These are phyloP conservation scores for Niveomyces coronatus DNA, from an alignment of 2,329 filamentous ascomycete species.

Conservation along the genomic window DNA sequence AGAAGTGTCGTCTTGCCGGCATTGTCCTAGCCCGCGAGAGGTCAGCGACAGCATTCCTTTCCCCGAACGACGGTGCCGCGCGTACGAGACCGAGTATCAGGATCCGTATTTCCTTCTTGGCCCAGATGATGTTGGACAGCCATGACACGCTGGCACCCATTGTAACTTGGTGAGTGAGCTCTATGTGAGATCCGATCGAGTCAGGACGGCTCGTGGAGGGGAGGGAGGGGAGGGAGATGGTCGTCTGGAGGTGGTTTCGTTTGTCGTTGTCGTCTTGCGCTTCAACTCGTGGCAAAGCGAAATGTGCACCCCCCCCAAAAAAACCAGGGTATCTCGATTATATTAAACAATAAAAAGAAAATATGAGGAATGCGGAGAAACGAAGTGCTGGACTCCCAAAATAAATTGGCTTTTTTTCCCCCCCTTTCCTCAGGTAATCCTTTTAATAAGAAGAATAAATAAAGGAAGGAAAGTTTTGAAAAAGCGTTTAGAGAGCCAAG, in stretches of 20 bases:
- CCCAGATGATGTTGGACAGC: constrained; percentile 66
- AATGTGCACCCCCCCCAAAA: too few species aligned
- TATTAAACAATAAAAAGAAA: background rate
- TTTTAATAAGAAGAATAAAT: too few species aligned
- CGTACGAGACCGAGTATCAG: constrained; percentile 85
- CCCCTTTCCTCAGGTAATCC: too few species aligned
- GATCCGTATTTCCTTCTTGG: constrained; percentile 97
- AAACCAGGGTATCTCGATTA: constrained; percentile 9
- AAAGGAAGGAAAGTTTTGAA: too few species aligned
- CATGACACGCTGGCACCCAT: constrained; percentile 59
- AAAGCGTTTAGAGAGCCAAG: too few species aligned
- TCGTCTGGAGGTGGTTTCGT: background rate
- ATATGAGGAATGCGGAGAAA: background rate
- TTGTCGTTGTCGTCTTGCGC: too few species aligned
- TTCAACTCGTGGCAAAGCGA: too few species aligned
- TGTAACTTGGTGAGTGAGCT: too few species aligned
- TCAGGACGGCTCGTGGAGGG: background rate
- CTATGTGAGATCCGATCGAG: too few species aligned
- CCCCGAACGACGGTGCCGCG: too few species aligned
- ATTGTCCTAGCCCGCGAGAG: constrained; percentile 73
- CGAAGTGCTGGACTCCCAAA: background rate
- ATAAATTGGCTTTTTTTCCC: too few species aligned
- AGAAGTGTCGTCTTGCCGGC: constrained; percentile 95
- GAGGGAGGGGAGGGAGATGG: background rate
- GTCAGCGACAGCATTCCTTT: background rate